Evolutionary conservation across 352 stramenopile species (phyloP).

Genomic region (Saprolegnia parasitica): DNA sequence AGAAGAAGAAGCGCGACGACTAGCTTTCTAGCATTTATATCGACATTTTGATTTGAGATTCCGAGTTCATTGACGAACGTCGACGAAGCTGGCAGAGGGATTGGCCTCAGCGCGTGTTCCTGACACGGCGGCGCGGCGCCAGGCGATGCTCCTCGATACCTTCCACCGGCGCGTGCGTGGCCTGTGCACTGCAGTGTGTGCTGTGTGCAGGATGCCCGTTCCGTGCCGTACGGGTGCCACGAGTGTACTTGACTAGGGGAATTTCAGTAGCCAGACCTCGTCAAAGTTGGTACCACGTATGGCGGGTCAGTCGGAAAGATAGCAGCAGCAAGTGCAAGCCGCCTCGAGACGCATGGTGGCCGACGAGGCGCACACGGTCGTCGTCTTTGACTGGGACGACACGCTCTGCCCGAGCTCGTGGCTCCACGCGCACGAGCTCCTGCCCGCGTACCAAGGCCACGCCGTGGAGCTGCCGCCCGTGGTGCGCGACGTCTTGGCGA

Average conservation of each 20-base stretch:
- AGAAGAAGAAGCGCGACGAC: slow-evolving; percentile 86
- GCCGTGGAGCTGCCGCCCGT: slow-evolving; percentile 62
- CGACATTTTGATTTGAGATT: too few relatives aligned
- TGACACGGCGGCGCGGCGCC: too few relatives aligned
- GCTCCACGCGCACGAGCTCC: slow-evolving; percentile 71
- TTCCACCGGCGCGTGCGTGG: too few relatives aligned
- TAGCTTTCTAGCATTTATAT: slow-evolving; percentile 30
- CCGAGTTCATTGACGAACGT: too few relatives aligned
- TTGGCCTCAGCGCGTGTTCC: too few relatives aligned
- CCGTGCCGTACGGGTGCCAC: too few relatives aligned
- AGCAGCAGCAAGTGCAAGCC: background rate
- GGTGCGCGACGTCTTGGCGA: slow-evolving; percentile 30
- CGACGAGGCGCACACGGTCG: slow-evolving; percentile 47
- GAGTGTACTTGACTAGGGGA: background rate
- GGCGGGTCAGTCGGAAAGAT: background rate
- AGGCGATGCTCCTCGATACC: too few relatives aligned
- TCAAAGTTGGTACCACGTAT: background rate
- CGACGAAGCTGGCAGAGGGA: too few relatives aligned
- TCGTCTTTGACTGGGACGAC: slow-evolving; percentile 87
- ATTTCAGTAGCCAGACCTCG: background rate
- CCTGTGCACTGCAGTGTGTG: too few relatives aligned
- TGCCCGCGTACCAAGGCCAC: slow-evolving; percentile 76
- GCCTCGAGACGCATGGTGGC: background rate
- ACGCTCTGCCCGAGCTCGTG: slow-evolving; percentile 83
- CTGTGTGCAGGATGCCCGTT: too few relatives aligned